A percentile compares a stretch with the other conserved stretches of the same genome.
Evolutionary conservation across 2,329 filamentous ascomycete species (phyloP).

Genomic region (Aureobasidium sp.): DNA sequence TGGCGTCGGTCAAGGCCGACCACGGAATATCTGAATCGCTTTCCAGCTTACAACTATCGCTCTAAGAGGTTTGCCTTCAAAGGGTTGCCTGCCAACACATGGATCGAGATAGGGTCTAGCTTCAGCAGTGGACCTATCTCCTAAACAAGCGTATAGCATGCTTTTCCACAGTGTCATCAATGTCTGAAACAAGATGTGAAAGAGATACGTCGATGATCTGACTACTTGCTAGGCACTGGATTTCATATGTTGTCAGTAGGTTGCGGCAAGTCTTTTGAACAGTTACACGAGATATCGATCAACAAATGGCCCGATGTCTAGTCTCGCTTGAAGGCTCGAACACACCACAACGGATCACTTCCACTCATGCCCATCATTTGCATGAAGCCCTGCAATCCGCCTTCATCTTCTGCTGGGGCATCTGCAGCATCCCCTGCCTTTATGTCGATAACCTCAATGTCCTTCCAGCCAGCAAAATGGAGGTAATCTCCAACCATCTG

Average conservation of each 20-base stretch:
- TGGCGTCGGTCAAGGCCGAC: constrained; percentile 13
- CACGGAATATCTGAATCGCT: constrained; percentile 3
- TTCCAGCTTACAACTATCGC: background rate
- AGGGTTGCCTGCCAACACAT: background rate
- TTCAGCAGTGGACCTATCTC: background rate
- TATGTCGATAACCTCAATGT: constrained; percentile 49
- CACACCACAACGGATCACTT: constrained; percentile 40
- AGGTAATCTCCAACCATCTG: constrained; percentile 48
- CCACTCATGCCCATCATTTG: constrained; percentile 27
- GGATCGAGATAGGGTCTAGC: background rate
- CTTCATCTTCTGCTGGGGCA: constrained; percentile 16
- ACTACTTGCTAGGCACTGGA: background rate
- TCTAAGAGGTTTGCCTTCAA: background rate
- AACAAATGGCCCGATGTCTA: background rate
- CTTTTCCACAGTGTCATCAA: background rate
- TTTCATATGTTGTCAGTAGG: background rate
- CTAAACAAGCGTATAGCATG: background rate
- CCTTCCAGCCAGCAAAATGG: constrained; percentile 44
- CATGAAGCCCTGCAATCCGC: constrained; percentile 27
- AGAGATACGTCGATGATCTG: background rate
- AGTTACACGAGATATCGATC: background rate
- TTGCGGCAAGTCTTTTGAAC: background rate
- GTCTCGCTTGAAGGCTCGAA: constrained; percentile 27
- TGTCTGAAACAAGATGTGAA: background rate
- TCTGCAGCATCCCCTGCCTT: constrained; percentile 21